Evolutionary conservation across 1,284 basidiomycete genomes (phyloP).

Genomic region (Athelia sp.): DNA sequence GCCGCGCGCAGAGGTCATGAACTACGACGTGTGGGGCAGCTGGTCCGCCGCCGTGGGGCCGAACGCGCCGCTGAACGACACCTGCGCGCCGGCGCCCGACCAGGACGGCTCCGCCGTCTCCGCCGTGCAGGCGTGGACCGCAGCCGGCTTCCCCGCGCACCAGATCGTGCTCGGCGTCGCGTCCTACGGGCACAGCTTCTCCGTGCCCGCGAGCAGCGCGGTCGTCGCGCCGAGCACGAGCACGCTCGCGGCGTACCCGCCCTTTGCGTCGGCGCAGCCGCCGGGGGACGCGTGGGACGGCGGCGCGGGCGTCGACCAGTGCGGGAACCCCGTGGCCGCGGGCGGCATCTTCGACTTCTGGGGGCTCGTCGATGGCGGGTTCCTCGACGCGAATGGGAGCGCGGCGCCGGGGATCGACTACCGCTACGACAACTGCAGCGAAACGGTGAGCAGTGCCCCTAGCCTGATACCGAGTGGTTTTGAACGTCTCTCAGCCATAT

Average conservation of each 20-base stretch:
- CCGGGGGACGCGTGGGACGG: constrained; percentile 55
- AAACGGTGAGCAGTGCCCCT: constrained; percentile 48
- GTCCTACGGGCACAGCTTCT: constrained; percentile 67
- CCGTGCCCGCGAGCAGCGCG: constrained; percentile 36
- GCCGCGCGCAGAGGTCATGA: constrained; percentile 58
- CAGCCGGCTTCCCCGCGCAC: constrained; percentile 72
- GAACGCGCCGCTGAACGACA: constrained; percentile 80
- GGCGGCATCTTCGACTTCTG: constrained; percentile 56
- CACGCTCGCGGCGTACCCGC: constrained; percentile 40
- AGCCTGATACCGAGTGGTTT: neutral
- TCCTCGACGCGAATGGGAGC: constrained; percentile 48
- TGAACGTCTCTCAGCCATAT: constrained; percentile 43
- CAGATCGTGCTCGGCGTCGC: constrained; percentile 82
- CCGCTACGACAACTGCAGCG: constrained; percentile 57
- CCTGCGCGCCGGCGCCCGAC: constrained; percentile 56
- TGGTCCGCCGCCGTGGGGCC: constrained; percentile 55
- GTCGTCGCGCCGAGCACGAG: constrained; percentile 22
- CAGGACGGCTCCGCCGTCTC: constrained; percentile 74
- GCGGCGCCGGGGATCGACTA: constrained; percentile 42
- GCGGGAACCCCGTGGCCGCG: constrained; percentile 37
- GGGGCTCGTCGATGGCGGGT: constrained; percentile 51
- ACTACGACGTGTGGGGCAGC: constrained; percentile 78
- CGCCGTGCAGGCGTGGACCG: constrained; percentile 70
- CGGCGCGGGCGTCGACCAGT: constrained; percentile 42
- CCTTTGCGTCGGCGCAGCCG: constrained; percentile 41